A percentile compares a stretch with the other conserved stretches of the same genome.
Evolutionary conservation across 768 basidiomycete genomes (phyloP).

Genomic region (Lactarius trivialis): DNA sequence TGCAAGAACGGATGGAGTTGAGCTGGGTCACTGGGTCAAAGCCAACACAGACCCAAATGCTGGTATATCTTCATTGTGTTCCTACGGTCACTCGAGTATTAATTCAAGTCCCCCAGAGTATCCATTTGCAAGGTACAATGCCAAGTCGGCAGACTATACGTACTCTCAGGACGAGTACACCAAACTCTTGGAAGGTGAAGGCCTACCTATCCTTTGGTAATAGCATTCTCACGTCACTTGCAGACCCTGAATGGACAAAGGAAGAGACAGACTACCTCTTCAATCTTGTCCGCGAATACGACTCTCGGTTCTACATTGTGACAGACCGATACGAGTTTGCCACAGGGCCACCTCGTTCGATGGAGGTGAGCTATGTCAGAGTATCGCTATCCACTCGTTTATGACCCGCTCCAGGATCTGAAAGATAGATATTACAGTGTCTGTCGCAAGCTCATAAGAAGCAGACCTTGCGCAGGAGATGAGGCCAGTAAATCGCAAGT

Average conservation of each 20-base stretch:
- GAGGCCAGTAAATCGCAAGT: slow-evolving; percentile 62
- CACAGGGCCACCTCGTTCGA: slow-evolving; percentile 43
- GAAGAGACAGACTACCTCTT: slow-evolving; percentile 95
- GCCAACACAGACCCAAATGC: slow-evolving; percentile 44
- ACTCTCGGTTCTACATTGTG: slow-evolving; percentile 84
- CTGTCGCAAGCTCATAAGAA: slow-evolving; percentile 81
- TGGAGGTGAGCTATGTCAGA: slow-evolving; percentile 52
- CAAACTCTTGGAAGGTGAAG: slow-evolving; percentile 64
- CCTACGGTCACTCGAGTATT: neutral
- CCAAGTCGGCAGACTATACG: slow-evolving; percentile 52
- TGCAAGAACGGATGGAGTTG: slow-evolving; percentile 60
- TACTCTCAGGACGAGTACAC: slow-evolving; percentile 88
- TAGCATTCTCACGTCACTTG: neutral
- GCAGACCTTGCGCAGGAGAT: slow-evolving; percentile 79
- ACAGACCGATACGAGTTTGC: slow-evolving; percentile 83
- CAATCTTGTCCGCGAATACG: slow-evolving; percentile 69
- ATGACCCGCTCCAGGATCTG: slow-evolving; percentile 53
- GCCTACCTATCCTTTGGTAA: neutral
- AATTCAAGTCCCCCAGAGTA: slow-evolving; percentile 45
- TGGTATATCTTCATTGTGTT: slow-evolving; percentile 37
- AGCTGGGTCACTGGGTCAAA: slow-evolving; percentile 81
- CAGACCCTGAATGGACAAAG: slow-evolving; percentile 82
- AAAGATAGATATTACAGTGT: slow-evolving; percentile 93
- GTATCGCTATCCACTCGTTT: neutral
- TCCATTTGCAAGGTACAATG: slow-evolving; percentile 78